Percentiles rank a stretch among this genome's conserved stretches.
Evolutionary conservation across 1,284 basidiomycete species (phyloP).

Genomic region (Takashimella tepidaria): DNA sequence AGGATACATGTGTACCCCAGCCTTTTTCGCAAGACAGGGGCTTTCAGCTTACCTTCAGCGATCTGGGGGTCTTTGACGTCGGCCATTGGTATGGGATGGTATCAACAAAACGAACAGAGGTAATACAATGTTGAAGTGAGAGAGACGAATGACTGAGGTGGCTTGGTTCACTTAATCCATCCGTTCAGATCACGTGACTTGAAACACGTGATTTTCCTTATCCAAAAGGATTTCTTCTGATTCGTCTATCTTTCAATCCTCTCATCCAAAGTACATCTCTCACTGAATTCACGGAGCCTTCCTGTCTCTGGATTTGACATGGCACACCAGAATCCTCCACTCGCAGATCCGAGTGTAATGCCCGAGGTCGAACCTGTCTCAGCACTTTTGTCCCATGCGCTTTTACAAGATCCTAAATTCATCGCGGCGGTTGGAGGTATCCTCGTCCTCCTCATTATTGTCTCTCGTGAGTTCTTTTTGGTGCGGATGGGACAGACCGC

Average conservation of each 20-base stretch:
- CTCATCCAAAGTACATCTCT: too few species aligned
- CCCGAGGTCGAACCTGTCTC: slow-evolving; percentile 28
- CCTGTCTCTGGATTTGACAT: too few species aligned
- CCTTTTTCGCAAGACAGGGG: too few species aligned
- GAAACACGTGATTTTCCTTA: too few species aligned
- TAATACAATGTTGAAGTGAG: not conserved
- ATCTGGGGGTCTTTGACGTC: slow-evolving; percentile 75
- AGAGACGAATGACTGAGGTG: not conserved
- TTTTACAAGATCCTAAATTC: slow-evolving; percentile 32
- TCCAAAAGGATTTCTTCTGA: too few species aligned
- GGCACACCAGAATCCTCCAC: too few species aligned
- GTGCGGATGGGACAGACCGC: not conserved
- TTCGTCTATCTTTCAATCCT: too few species aligned
- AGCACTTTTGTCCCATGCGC: slow-evolving; percentile 20
- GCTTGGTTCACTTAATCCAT: not conserved
- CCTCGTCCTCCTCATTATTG: slow-evolving; percentile 21
- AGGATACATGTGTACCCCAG: not conserved
- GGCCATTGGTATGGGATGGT: slow-evolving; percentile 56
- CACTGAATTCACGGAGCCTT: too few species aligned
- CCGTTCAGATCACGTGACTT: slow-evolving; percentile 6
- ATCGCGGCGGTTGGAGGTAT: slow-evolving; percentile 30
- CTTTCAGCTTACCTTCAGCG: slow-evolving; percentile 62
- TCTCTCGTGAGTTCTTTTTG: slow-evolving; percentile 18
- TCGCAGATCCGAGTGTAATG: slow-evolving; percentile 5
- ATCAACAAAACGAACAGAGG: not conserved